phyloP scores from a whole-genome alignment of 83 land plant genomes.

The Thuja plicata region DNA sequence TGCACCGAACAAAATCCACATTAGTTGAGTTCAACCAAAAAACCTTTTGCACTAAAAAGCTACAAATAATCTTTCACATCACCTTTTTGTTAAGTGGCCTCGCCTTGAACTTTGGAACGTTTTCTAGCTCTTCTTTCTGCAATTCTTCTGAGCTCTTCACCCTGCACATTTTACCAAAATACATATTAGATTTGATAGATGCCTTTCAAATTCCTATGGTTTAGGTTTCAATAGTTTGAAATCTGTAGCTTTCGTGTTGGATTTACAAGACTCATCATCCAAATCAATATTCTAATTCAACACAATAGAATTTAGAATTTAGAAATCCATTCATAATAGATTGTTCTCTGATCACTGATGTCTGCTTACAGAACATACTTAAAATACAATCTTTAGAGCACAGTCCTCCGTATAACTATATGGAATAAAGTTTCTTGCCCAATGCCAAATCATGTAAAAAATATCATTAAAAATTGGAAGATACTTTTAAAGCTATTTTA shows the following conservation, averaged over 20 bases:
- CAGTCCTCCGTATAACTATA: not conserved
- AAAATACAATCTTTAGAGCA: not conserved
- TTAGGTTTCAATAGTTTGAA: not conserved
- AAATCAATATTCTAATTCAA: not conserved
- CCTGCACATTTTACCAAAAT: constrained; percentile 23
- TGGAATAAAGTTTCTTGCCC: not conserved
- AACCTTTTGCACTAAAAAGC: not conserved
- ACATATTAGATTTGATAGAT: constrained; percentile 1
- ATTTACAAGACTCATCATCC: not conserved
- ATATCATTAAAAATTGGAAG: not conserved
- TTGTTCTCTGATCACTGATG: not conserved
- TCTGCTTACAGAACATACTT: not conserved
- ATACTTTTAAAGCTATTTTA: not conserved
- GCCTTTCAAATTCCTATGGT: not conserved
- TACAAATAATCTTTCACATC: not conserved
- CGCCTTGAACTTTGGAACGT: constrained; percentile 87
- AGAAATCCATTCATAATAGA: not conserved
- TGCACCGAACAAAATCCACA: constrained; percentile 20
- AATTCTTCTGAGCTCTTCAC: constrained; percentile 73
- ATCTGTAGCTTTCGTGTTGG: not conserved
- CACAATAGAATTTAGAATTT: not conserved
- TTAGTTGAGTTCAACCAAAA: constrained; percentile 3
- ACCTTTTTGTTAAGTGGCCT: constrained; percentile 90
- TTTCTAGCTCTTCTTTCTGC: constrained; percentile 79
- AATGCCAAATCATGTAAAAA: not conserved